Evolutionary conservation across 257 asterid species (phyloP).

Genomic region (Apocynum venetum): DNA sequence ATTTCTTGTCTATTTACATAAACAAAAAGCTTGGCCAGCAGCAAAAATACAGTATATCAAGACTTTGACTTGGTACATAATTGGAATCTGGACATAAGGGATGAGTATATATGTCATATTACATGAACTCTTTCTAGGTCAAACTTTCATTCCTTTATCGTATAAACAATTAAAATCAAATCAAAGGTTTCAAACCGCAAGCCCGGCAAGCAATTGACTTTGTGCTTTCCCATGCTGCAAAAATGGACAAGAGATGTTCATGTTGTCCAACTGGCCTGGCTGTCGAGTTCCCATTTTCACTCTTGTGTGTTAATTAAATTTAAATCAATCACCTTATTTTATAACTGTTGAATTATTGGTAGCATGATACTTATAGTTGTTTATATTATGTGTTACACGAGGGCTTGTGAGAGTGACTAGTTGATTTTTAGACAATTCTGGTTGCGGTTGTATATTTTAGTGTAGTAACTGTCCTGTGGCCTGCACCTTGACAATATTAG

Average conservation of each 20-base stretch:
- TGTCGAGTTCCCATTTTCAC: neutral
- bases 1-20: neutral
- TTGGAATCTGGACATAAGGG: neutral
- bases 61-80: neutral
- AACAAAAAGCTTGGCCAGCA: neutral
- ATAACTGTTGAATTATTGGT: neutral
- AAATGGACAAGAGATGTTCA: neutral
- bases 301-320: neutral
- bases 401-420: neutral
- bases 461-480: neutral
- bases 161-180: neutral
- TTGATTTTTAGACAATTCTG: neutral
- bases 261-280: neutral
- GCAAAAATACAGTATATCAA: neutral
- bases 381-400: neutral
- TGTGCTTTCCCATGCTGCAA: neutral
- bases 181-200: neutral
- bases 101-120: too few species aligned
- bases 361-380: neutral
- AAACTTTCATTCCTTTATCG: neutral
- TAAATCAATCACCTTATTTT: too few species aligned
- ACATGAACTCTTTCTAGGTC: neutral
- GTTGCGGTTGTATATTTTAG: neutral
- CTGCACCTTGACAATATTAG: neutral
- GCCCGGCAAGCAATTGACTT: constrained; percentile 1